Evolutionary conservation across 2,329 filamentous ascomycete species (phyloP).

Genomic region (Scortechinia acanthostroma): DNA sequence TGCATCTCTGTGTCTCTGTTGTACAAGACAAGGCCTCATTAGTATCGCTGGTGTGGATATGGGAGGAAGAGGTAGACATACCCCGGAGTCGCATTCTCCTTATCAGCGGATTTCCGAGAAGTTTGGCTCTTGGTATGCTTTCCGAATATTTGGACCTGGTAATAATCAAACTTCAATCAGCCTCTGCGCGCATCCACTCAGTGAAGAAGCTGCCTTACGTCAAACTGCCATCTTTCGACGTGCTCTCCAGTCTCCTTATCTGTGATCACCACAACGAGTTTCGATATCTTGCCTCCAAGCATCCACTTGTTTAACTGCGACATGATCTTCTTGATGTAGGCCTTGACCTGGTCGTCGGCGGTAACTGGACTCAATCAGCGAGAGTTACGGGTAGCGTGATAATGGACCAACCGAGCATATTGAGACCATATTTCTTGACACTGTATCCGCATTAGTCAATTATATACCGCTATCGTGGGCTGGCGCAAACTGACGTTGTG

Average conservation of each 20-base stretch:
- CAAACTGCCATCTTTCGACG: constrained; percentile 96
- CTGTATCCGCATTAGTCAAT: constrained; percentile 21
- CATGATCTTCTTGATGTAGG: constrained; percentile 99
- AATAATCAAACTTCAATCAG: constrained; percentile 3
- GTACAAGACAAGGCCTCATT: no score
- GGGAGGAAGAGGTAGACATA: constrained; percentile 22
- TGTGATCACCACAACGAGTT: constrained; percentile 92
- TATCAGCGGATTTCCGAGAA: constrained; percentile 43
- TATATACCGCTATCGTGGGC: neutral
- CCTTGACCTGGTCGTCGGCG: constrained; percentile 94
- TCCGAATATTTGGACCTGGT: constrained; percentile 28
- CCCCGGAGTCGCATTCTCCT: constrained; percentile 62
- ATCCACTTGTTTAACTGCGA: constrained; percentile 96
- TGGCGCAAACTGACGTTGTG: constrained; percentile 56
- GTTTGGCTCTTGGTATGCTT: constrained; percentile 40
- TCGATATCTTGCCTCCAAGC: constrained; percentile 91
- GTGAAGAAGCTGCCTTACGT: constrained; percentile 43
- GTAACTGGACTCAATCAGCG: constrained; percentile 51
- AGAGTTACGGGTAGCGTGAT: constrained; percentile 3
- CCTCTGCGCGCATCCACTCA: neutral
- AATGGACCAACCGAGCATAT: constrained; percentile 69
- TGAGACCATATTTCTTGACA: constrained; percentile 98
- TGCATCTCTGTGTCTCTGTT: neutral
- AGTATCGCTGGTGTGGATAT: neutral
- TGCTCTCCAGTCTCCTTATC: constrained; percentile 95